phyloP scores from a whole-genome alignment of 176 grass and related monocot species.

The Sorghum bicolor region DNA sequence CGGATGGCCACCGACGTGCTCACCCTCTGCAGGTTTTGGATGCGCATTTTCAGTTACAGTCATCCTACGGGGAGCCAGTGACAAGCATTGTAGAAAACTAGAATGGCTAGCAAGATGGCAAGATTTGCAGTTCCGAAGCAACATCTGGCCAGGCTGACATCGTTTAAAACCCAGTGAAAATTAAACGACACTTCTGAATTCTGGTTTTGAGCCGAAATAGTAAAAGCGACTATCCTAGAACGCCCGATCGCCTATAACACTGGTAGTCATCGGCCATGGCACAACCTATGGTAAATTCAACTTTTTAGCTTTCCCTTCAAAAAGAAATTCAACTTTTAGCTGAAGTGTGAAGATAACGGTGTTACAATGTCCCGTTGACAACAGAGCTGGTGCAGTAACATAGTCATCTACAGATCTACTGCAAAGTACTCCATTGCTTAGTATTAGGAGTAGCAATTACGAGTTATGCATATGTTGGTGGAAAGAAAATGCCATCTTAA shows the following conservation, averaged over 20 bases:
- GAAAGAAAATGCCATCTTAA: neutral
- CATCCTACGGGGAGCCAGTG: neutral
- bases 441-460: neutral
- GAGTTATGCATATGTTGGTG: neutral
- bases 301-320: neutral
- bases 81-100: too few relatives aligned
- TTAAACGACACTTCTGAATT: neutral
- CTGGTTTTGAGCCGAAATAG: neutral
- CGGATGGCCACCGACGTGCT: conserved; percentile 52
- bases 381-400: neutral
- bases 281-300: neutral
- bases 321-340: neutral
- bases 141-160: neutral
- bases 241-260: neutral
- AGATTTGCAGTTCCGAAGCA: neutral
- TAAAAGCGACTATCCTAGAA: neutral
- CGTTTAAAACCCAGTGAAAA: neutral
- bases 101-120: neutral
- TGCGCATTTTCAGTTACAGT: neutral
- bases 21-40: conserved; percentile 42
- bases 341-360: neutral
- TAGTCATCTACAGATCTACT: neutral
- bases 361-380: neutral
- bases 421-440: neutral
- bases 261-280: neutral